Conservation (phyloP, 2,329 filamentous ascomycete genomes). For the Pseudogymnoascus verrucosus region DNA sequence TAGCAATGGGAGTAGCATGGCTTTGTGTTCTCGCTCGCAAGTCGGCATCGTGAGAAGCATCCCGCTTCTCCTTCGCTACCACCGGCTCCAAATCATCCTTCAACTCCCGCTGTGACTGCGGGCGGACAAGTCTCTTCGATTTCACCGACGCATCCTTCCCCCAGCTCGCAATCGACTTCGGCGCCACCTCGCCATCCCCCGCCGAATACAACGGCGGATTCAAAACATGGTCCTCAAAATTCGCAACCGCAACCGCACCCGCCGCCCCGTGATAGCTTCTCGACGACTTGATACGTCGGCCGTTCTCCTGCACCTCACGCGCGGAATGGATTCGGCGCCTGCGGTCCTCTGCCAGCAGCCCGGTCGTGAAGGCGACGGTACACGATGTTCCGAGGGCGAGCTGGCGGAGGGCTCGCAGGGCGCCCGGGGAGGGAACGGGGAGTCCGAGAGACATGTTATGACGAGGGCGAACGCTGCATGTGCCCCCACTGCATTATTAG, state of each 20-base stretch:
- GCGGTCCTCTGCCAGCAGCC: conserved; percentile 47
- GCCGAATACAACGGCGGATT: neutral
- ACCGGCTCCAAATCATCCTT: neutral
- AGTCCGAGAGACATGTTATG: conserved; percentile 37
- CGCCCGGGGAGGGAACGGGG: conserved; percentile 47
- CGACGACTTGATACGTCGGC: conserved; percentile 40
- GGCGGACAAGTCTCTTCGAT: neutral
- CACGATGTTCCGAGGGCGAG: conserved; percentile 50
- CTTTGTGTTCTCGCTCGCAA: neutral
- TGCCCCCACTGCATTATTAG: neutral
- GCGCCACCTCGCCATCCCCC: neutral
- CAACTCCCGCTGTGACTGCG: neutral
- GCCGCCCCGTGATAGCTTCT: conserved; percentile 30
- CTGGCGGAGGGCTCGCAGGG: conserved; percentile 47
- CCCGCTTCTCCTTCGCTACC: neutral
- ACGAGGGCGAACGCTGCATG: neutral
- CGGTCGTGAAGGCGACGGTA: conserved; percentile 37
- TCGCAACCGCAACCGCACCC: conserved; percentile 18
- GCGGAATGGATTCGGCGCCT: conserved; percentile 46
- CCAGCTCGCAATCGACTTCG: neutral
- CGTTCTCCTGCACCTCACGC: conserved; percentile 44
- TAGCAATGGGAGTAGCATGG: neutral
- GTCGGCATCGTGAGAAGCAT: neutral
- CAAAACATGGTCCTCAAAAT: conserved; percentile 16
- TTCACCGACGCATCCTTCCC: neutral